phyloP scores from a whole-genome alignment of 2,329 filamentous ascomycete genomes.

The Davidsoniella eucalypti region DNA sequence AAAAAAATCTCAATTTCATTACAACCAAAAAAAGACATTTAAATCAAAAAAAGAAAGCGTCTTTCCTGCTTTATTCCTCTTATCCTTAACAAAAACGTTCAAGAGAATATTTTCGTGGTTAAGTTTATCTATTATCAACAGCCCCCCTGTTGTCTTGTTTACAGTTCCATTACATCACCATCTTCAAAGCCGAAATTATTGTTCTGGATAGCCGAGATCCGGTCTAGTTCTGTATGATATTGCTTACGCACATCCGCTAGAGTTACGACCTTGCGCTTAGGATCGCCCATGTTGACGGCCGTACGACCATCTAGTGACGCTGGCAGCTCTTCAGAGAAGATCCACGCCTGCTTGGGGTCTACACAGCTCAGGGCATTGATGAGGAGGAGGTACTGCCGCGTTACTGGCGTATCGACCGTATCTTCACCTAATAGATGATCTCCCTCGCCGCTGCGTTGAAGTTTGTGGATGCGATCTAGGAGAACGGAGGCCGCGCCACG shows the following conservation, averaged over 20 bases:
- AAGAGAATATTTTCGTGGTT: neutral
- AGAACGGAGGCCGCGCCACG: slow-evolving; percentile 55
- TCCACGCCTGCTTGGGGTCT: slow-evolving; percentile 63
- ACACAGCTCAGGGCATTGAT: slow-evolving; percentile 90
- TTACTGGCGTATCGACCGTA: slow-evolving; percentile 44
- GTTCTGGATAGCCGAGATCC: slow-evolving; percentile 72
- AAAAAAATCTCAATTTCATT: neutral
- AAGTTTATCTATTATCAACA: neutral
- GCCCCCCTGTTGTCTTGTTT: slow-evolving; percentile 17
- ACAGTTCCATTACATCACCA: slow-evolving; percentile 37
- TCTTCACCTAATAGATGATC: slow-evolving; percentile 42
- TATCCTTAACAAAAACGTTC: neutral
- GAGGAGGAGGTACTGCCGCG: slow-evolving; percentile 68
- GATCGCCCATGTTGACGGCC: slow-evolving; percentile 13
- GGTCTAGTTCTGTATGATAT: slow-evolving; percentile 80
- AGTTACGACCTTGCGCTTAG: slow-evolving; percentile 63
- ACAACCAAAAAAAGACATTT: slow-evolving; percentile 17
- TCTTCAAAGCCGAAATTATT: slow-evolving; percentile 68
- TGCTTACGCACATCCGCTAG: slow-evolving; percentile 73
- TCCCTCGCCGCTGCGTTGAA: slow-evolving; percentile 25
- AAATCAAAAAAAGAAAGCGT: slow-evolving; percentile 6
- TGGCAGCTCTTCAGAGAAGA: slow-evolving; percentile 37
- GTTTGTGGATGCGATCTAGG: slow-evolving; percentile 45
- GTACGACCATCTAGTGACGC: slow-evolving; percentile 8
- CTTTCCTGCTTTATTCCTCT: slow-evolving; percentile 1